Conservation (phyloP, 768 basidiomycete species). For the Cystobasidiopsis lactophilus region DNA sequence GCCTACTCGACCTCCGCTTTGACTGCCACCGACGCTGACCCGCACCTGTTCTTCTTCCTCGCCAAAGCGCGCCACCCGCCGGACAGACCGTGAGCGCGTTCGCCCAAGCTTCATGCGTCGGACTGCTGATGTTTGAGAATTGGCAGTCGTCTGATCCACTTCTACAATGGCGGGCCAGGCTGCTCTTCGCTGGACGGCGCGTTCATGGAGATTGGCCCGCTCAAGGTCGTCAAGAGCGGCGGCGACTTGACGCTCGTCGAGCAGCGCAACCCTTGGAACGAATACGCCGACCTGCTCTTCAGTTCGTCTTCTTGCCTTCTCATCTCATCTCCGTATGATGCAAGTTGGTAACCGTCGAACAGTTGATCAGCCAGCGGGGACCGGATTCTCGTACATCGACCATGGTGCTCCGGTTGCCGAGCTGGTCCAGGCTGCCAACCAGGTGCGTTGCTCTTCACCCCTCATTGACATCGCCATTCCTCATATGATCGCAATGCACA, state of each 20-base stretch:
- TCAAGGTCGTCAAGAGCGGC: conserved; percentile 1
- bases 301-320: no score
- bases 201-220: conserved; percentile 18
- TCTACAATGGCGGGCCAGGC: conserved; percentile 2
- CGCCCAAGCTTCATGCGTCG: no score
- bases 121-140: no score
- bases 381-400: conserved; percentile 9
- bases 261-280: conserved; percentile 17
- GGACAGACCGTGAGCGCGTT: conserved; percentile 57
- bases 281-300: conserved; percentile 20
- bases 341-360: neutral
- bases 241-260: conserved; percentile 9
- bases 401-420: conserved; percentile 7
- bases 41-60: conserved; percentile 32
- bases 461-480: no score
- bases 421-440: neutral
- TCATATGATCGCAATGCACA: conserved; percentile 47
- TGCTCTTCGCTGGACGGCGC: conserved; percentile 35
- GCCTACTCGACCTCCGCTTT: neutral
- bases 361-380: conserved; percentile 10
- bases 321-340: neutral
- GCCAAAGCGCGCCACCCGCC: conserved; percentile 64
- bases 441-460: neutral
- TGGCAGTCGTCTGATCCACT: no score
- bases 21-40: neutral